Evolutionary conservation across 75 land plant genomes (phyloP).

Genomic region (Sequoiadendron giganteum): DNA sequence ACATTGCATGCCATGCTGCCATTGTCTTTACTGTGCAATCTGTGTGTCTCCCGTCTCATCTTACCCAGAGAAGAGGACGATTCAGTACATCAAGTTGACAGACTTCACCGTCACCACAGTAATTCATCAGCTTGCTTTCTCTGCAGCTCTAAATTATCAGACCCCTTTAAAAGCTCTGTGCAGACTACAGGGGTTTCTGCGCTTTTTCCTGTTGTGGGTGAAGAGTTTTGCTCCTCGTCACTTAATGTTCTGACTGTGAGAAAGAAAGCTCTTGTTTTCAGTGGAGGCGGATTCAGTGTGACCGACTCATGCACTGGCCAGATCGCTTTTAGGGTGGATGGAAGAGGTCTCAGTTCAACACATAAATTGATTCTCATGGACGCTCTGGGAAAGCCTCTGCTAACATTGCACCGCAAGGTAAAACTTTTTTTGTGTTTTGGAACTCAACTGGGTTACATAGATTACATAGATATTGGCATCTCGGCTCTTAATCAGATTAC

Average conservation of each 20-base stretch:
- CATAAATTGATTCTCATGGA: conserved; percentile 42
- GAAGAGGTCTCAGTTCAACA: conserved; percentile 25
- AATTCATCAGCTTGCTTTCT: neutral
- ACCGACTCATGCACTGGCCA: conserved; percentile 23
- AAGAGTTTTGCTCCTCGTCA: neutral
- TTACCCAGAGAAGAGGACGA: neutral
- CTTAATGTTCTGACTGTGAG: conserved; percentile 36
- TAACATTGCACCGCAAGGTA: conserved; percentile 46
- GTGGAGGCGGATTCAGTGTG: conserved; percentile 62
- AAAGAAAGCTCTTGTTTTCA: conserved; percentile 43
- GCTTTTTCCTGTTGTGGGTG: neutral
- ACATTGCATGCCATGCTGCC: neutral
- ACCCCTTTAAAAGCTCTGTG: neutral
- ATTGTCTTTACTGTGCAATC: neutral
- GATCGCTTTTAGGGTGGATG: conserved; percentile 48
- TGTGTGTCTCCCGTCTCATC: neutral
- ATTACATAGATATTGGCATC: neutral
- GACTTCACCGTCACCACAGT: neutral
- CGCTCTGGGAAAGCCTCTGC: conserved; percentile 23
- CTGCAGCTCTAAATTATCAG: neutral
- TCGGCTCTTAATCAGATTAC: too few relatives aligned
- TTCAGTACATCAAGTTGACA: neutral
- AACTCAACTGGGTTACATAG: too few relatives aligned
- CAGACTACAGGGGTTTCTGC: too few relatives aligned
- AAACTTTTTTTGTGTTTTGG: too few relatives aligned